Evolutionary conservation across 352 stramenopile genomes (phyloP), one percentile per base, ranked within the genome.

Genomic region (Phytophthora kernoviae): DNA sequence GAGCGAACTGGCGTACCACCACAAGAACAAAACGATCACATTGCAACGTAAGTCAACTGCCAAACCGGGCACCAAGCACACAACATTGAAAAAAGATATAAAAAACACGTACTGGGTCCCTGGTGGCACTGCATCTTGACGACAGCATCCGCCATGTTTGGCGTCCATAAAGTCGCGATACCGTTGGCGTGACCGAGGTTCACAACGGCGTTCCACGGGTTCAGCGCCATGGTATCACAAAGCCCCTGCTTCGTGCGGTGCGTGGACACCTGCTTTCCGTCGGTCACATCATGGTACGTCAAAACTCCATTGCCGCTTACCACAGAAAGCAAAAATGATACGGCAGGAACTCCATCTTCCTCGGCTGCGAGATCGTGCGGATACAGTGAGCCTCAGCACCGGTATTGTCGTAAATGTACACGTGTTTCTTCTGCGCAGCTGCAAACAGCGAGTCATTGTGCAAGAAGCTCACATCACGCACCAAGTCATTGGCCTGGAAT

Each of bases 301-400:
- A 99, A 76, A 46, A 94, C 46, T 26, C 88, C 78, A 52, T 85
- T 90, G 61, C 91, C 84, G 47, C 97, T 98, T 43, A 99, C 82
- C 33, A 88, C 96, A n/a, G 96, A 93, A 40, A 99, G 86, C 63
- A 99, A 60, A 99, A 99, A 75, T 99, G 97, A 81, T 99, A 98
- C 4, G 97, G 97, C 44, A 99, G 79, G 70, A 99, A 99, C 70
- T 98, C 85, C 67, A 99, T 81, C 27, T 76, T 81, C 26, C 93
- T 81, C 0, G 97, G 94, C 69, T 98, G 90, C 24, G 88, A 77
- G 54, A 99, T 91, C 10, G 95, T 77, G 21, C 90, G 87, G 55
- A 99, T 86, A 55, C 95, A 96, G 77, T 99, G 98, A 32, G 99
- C 88, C 81, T 99, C 98, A 12, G 91, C 90, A 12, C 98, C 98